Percentiles rank a stretch among this genome's conserved stretches.
Evolutionary conservation across 1,284 basidiomycete genomes (phyloP).

Genomic region (Sanghuangporus weigelae): DNA sequence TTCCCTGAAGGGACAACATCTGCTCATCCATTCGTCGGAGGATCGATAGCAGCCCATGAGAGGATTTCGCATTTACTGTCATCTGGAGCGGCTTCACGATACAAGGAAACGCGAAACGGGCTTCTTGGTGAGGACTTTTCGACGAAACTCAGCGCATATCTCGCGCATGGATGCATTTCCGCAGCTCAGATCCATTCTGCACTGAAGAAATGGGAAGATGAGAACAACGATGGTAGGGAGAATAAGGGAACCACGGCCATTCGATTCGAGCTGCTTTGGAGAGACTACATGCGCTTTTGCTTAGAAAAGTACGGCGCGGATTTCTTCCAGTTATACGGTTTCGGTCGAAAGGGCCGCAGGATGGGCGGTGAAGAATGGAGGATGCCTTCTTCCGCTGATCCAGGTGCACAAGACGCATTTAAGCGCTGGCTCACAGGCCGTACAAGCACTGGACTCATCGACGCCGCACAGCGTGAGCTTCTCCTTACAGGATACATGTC

Average conservation of each 20-base stretch:
- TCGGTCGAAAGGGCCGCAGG: conserved; percentile 11
- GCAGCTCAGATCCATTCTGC: conserved; percentile 36
- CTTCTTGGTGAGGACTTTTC: conserved; percentile 44
- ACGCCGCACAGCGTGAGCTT: conserved; percentile 48
- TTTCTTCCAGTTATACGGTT: conserved; percentile 23
- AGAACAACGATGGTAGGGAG: conserved; percentile 19
- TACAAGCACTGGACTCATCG: conserved; percentile 49
- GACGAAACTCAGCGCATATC: conserved; percentile 47
- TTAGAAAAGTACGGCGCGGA: conserved; percentile 26
- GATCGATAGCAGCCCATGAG: conserved; percentile 32
- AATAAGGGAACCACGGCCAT: conserved; percentile 24
- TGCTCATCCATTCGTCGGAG: conserved; percentile 38
- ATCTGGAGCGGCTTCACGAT: conserved; percentile 29
- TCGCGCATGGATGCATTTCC: conserved; percentile 42
- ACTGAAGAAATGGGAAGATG: conserved; percentile 22
- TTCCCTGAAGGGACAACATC: conserved; percentile 22
- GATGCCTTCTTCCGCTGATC: conserved; percentile 16
- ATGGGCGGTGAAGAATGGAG: conserved; percentile 15
- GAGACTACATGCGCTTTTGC: conserved; percentile 48
- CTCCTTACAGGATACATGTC: conserved; percentile 46
- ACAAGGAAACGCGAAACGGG: conserved; percentile 51
- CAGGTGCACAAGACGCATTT: conserved; percentile 26
- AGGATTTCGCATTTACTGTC: conserved; percentile 33
- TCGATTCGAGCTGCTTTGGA: conserved; percentile 47
- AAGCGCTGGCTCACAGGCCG: conserved; percentile 40